Conservation (phyloP, 306 rosid species). For the Rosa chinensis region DNA sequence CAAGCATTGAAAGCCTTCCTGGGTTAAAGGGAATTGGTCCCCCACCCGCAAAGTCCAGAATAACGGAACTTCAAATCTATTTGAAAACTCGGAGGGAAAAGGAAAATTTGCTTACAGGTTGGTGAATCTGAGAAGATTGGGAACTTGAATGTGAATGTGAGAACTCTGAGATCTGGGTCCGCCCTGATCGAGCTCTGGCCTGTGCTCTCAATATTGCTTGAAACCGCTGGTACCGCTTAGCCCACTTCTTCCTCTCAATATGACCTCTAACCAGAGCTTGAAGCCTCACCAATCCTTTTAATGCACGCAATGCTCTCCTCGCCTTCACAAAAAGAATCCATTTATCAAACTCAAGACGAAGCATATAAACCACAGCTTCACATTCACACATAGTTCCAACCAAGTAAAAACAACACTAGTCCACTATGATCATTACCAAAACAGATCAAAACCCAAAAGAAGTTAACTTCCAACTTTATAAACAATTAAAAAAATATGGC, state of each 20-base stretch:
- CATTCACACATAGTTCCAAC: background rate
- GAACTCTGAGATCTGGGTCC: constrained; percentile 37
- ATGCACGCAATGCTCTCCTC: constrained; percentile 78
- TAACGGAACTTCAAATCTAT: background rate
- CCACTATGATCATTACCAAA: background rate
- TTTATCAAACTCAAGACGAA: background rate
- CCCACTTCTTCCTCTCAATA: constrained; percentile 65
- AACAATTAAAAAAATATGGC: constrained; percentile 13
- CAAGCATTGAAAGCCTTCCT: constrained; percentile 6
- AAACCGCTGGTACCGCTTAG: constrained; percentile 61
- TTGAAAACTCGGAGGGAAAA: constrained; percentile 22
- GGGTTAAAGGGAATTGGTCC: constrained; percentile 14
- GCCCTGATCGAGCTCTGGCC: constrained; percentile 44
- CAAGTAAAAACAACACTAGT: background rate
- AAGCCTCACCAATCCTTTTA: constrained; percentile 79
- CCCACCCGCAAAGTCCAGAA: background rate
- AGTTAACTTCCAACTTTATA: background rate
- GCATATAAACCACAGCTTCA: background rate
- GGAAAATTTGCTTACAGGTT: constrained; percentile 45
- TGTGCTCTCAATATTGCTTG: constrained; percentile 56
- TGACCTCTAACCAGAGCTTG: constrained; percentile 88
- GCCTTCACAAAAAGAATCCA: constrained; percentile 47
- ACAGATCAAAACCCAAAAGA: background rate
- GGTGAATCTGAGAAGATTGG: constrained; percentile 42
- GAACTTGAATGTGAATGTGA: constrained; percentile 33